Evolutionary conservation across 2,329 filamentous ascomycete genomes (phyloP), one percentile per base, ranked within the genome.

Genomic region (Ophiostoma populinum): DNA sequence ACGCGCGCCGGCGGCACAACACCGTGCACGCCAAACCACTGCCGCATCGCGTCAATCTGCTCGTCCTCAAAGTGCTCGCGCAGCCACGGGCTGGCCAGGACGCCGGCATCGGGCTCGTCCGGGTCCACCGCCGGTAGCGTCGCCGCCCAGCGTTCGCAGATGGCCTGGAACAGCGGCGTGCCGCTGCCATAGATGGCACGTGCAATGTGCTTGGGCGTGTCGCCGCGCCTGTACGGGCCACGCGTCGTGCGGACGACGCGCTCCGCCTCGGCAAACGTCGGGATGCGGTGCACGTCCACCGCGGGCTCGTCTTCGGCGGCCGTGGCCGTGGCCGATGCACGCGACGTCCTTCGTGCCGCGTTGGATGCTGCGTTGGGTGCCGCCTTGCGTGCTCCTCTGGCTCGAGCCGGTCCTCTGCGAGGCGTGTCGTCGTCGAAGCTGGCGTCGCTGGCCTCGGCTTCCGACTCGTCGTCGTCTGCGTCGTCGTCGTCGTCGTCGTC

Each of bases 361-460:
- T n/a, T n/a, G n/a, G n/a, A n/a, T n/a, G n/a, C n/a, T n/a, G n/a
- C n/a, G n/a, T n/a, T n/a, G n/a, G n/a, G n/a, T n/a, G n/a, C n/a
- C n/a, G n/a, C n/a, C n/a, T n/a, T n/a, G n/a, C n/a, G n/a, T n/a
- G n/a, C n/a, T n/a, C n/a, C n/a, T n/a, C n/a, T n/a, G n/a, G n/a
- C n/a, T n/a, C n/a, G n/a, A n/a, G n/a, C n/a, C n/a, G n/a, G n/a
- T n/a, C n/a, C n/a, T n/a, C n/a, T n/a, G n/a, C n/a, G n/a, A n/a
- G n/a, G n/a, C n/a, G n/a, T 92, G 66, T 95, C 93, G 46, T 90
- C 90, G 56, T 98, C 90, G 40, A 95, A 81, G 57, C 95, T 98
- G 51, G 20, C 30, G 9, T 24, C 61, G 45, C 45, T 62, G 11
- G 15, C 15, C 2, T 32, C 49, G 46, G 55, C 52, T 17, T 53